Percentiles rank a stretch among this genome's conserved stretches.
phyloP scores from a whole-genome alignment of 2,329 filamentous ascomycete species.

The Diaporthe eres region DNA sequence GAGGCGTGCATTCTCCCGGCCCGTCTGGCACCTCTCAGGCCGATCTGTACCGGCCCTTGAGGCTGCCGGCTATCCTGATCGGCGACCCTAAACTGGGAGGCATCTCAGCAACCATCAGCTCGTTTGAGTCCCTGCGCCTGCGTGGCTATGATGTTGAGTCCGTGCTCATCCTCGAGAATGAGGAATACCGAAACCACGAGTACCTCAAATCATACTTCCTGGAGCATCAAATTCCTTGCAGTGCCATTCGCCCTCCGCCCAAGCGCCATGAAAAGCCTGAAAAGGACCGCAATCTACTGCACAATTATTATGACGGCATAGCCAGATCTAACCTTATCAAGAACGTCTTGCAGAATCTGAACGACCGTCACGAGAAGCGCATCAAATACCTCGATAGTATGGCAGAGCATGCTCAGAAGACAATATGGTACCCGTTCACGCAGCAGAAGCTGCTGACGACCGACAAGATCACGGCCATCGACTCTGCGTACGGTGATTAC shows the following conservation, averaged over 20 bases:
- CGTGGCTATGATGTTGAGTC: slow-evolving; percentile 83
- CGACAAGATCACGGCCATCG: slow-evolving; percentile 79
- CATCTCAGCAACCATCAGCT: slow-evolving; percentile 84
- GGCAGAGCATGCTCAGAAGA: slow-evolving; percentile 70
- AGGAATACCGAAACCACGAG: slow-evolving; percentile 75
- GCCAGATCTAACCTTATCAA: slow-evolving; percentile 8
- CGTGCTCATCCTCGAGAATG: slow-evolving; percentile 77
- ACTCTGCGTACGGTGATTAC: slow-evolving; percentile 84
- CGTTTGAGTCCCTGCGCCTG: slow-evolving; percentile 83
- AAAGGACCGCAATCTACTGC: slow-evolving; percentile 57
- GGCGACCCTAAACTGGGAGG: slow-evolving; percentile 84
- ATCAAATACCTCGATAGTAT: slow-evolving; percentile 73
- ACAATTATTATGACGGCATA: not conserved
- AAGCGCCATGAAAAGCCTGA: slow-evolving; percentile 53
- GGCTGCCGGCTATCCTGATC: slow-evolving; percentile 81
- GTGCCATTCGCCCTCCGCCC: slow-evolving; percentile 73
- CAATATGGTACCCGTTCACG: slow-evolving; percentile 91
- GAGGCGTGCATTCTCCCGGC: slow-evolving; percentile 83
- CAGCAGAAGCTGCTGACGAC: slow-evolving; percentile 77
- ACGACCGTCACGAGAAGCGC: slow-evolving; percentile 54
- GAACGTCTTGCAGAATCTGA: not conserved
- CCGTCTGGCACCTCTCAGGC: slow-evolving; percentile 84
- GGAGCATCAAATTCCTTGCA: slow-evolving; percentile 69
- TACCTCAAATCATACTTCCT: slow-evolving; percentile 81
- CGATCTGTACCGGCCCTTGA: slow-evolving; percentile 81